Percentiles rank a stretch among this genome's conserved stretches.
Evolutionary conservation across 176 grass and related monocot species (phyloP).

Genomic region (Aegilops speltoides): DNA sequence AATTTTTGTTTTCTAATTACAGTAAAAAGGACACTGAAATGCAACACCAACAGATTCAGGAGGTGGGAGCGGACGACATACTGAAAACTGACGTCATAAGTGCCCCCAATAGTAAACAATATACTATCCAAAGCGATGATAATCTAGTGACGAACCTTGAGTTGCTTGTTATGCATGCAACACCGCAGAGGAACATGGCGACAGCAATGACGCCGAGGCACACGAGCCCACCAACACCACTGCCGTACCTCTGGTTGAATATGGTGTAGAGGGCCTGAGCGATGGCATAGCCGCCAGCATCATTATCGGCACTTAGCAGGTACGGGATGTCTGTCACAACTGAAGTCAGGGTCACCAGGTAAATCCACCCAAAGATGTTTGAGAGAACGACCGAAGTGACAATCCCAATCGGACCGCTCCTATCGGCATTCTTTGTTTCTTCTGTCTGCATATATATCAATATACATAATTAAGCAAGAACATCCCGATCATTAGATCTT

Average conservation of each 20-base stretch:
- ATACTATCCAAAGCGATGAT: neutral
- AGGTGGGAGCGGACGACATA: neutral
- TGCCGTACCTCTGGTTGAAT: slow-evolving; percentile 51
- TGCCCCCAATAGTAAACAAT: neutral
- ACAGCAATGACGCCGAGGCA: slow-evolving; percentile 54
- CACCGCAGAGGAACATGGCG: slow-evolving; percentile 55
- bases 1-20: neutral
- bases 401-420: slow-evolving; percentile 55
- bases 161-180: slow-evolving; percentile 48
- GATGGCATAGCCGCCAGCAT: slow-evolving; percentile 70
- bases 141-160: neutral
- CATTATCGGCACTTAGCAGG: slow-evolving; percentile 49
- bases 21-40: neutral
- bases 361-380: slow-evolving; percentile 54
- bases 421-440: slow-evolving; percentile 72
- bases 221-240: slow-evolving; percentile 43
- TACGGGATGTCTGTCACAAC: slow-evolving; percentile 47
- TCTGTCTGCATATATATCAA: slow-evolving; percentile 37
- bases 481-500: neutral
- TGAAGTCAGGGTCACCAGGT: slow-evolving; percentile 49
- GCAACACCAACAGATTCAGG: neutral
- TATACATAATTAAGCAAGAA: neutral
- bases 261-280: slow-evolving; percentile 53
- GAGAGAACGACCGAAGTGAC: slow-evolving; percentile 47
- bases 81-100: neutral